Conservation (phyloP, 2,329 filamentous ascomycete genomes). For the Botrytis aclada region DNA sequence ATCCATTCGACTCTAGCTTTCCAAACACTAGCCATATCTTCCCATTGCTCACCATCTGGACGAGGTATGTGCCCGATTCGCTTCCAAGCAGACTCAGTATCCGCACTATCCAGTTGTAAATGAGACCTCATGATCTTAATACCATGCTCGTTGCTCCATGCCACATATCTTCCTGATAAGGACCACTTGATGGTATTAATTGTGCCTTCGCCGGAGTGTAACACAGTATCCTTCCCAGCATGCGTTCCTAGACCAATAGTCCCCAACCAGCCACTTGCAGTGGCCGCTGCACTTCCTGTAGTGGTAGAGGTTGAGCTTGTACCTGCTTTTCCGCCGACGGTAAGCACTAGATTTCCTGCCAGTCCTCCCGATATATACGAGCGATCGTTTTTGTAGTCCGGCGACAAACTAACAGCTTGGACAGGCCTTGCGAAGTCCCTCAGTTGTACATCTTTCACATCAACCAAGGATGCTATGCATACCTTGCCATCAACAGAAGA, state of each 20-base stretch:
- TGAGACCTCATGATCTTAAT: slow-evolving; percentile 97
- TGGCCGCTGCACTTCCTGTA: slow-evolving; percentile 73
- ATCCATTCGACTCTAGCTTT: slow-evolving; percentile 92
- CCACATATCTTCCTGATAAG: slow-evolving; percentile 83
- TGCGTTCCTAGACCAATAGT: slow-evolving; percentile 77
- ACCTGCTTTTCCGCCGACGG: slow-evolving; percentile 74
- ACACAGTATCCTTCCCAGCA: slow-evolving; percentile 76
- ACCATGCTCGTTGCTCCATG: slow-evolving; percentile 94
- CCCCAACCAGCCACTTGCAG: slow-evolving; percentile 87
- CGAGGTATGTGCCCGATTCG: slow-evolving; percentile 88
- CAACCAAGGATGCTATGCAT: slow-evolving; percentile 82
- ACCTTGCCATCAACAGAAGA: slow-evolving; percentile 96
- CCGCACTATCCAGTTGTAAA: slow-evolving; percentile 70
- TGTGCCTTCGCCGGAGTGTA: slow-evolving; percentile 88
- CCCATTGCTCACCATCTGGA: slow-evolving; percentile 83
- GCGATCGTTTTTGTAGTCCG: slow-evolving; percentile 85
- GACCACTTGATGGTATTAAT: slow-evolving; percentile 96
- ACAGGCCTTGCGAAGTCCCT: slow-evolving; percentile 93
- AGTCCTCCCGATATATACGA: slow-evolving; percentile 89
- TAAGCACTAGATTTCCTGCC: slow-evolving; percentile 83
- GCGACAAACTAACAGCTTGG: slow-evolving; percentile 88
- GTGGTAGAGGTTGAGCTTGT: slow-evolving; percentile 82
- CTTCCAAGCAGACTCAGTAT: slow-evolving; percentile 87
- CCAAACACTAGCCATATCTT: slow-evolving; percentile 96
- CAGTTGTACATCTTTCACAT: slow-evolving; percentile 84